Conservation (phyloP, 768 basidiomycete genomes). For the Mrakia blollopis region DNA sequence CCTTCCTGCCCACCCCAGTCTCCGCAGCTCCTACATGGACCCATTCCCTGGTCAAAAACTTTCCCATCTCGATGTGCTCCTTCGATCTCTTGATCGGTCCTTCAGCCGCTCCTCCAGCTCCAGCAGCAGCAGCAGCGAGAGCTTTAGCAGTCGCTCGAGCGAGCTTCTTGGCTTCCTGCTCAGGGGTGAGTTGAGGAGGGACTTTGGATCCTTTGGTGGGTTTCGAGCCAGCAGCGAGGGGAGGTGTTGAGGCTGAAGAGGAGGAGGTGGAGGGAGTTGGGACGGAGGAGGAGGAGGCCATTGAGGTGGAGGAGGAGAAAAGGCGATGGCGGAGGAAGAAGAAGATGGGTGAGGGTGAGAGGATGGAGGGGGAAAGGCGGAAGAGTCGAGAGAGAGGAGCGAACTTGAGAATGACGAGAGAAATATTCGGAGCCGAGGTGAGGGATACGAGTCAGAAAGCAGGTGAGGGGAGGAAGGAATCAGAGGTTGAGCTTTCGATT, state of each 20-base stretch:
- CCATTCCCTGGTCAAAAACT: conserved; percentile 21
- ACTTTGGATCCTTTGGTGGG: neutral
- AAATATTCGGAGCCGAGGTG: neutral
- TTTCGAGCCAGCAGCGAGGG: neutral
- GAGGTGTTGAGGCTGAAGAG: neutral
- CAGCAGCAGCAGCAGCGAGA: neutral
- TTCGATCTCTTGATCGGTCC: conserved; percentile 1
- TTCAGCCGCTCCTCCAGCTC: neutral
- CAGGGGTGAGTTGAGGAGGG: conserved; percentile 24
- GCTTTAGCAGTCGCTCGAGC: conserved; percentile 19
- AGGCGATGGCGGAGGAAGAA: neutral
- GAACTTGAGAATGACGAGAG: neutral
- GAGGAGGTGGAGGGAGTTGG: neutral
- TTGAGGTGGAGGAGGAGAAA: neutral
- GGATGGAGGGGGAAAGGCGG: neutral
- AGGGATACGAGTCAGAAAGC: neutral
- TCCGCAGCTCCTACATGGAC: neutral
- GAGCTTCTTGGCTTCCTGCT: conserved; percentile 11
- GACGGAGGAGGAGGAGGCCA: neutral
- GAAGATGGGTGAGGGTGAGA: neutral
- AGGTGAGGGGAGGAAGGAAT: neutral
- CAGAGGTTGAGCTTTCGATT: neutral
- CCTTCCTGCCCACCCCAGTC: neutral
- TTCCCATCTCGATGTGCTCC: conserved; percentile 23
- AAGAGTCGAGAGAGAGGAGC: no score